Evolutionary conservation across 176 grass and related monocot species (phyloP), one percentile per base, ranked within the genome.

Genomic region (Musa troglodytarum): DNA sequence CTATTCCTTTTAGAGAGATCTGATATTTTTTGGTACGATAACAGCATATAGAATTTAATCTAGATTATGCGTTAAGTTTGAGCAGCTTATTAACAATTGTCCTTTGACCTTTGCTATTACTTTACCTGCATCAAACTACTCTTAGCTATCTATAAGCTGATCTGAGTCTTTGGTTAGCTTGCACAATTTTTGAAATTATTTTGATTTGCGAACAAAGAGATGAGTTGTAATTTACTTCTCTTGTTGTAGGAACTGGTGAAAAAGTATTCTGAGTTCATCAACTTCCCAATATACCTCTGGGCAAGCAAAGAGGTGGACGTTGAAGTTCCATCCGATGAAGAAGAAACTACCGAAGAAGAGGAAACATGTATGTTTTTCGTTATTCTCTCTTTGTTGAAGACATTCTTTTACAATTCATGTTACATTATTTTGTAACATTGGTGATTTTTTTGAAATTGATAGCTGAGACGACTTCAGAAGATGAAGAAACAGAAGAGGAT

Each of bases 211-310:
- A 52, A 52, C 22, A 73, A 73, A 29, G 1, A 9, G 9, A 52
- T 50, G 13, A 10, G 7, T 10, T 65, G 25, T 20, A 74, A 16
- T 70, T 65, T 9, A 51, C 72, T 17, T 66, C 57, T 51, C 14
- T 85, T 80, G 22, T 81, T 19, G 10, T 68, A 99, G 95, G 95
- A 99, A 21, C 91, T 99, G 78, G 86, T 99, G 29, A 99, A 93
- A 82, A 93, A 73, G 73, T 99, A 99, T 70, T 99, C 95, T 76
- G 84, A 94, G 71, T 99, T 99, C 72, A 99, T 99, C 74, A 99
- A 99, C 78, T 99, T 99, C 86, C 95, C 95, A 50, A 99, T 99
- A 49, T 91, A 99, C 73, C 73, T 99, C 72, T 99, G 95, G 95
- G 85, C 95, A 82, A 99, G 82, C 78, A 99, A 94, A 87, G 88